Conservation (phyloP, 345 rosid species). For the Salix koriyanagi region DNA sequence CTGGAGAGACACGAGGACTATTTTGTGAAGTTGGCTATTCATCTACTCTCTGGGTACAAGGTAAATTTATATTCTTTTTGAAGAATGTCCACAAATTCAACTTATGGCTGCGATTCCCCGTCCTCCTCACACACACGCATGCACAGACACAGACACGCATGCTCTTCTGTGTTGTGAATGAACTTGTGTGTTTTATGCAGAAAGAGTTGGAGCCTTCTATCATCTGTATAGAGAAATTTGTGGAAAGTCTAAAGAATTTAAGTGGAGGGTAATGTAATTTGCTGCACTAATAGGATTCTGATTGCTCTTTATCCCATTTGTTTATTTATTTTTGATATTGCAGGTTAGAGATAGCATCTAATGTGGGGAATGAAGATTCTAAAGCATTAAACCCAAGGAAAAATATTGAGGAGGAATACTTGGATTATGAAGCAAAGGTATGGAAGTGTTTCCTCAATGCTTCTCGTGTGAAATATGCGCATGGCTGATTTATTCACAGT, state of each 20-base stretch:
- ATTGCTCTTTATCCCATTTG: not conserved
- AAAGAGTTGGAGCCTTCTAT: constrained; percentile 74
- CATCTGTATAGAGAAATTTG: constrained; percentile 65
- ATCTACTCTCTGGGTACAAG: constrained; percentile 71
- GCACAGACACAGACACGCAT: too few species aligned
- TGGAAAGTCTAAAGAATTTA: constrained; percentile 76
- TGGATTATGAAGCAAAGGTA: constrained; percentile 88
- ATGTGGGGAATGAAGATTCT: constrained; percentile 41
- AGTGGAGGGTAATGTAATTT: constrained; percentile 13
- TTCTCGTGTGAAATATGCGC: not conserved
- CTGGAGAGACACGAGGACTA: constrained; percentile 79
- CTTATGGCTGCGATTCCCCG: not conserved
- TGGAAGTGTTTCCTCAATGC: not conserved
- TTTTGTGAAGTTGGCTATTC: constrained; percentile 59
- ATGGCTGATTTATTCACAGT: not conserved
- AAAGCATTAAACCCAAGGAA: constrained; percentile 63
- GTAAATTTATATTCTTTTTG: constrained; percentile 24
- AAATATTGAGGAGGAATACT: constrained; percentile 85
- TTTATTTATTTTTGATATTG: constrained; percentile 9
- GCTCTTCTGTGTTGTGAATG: not conserved
- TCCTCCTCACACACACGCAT: not conserved
- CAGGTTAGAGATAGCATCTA: constrained; percentile 56
- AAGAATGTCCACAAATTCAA: not conserved
- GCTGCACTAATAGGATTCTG: constrained; percentile 12
- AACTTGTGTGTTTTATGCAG: constrained; percentile 37